phyloP scores from a whole-genome alignment of 805 yeast species.

The Suhomyces tanzawaensis region DNA sequence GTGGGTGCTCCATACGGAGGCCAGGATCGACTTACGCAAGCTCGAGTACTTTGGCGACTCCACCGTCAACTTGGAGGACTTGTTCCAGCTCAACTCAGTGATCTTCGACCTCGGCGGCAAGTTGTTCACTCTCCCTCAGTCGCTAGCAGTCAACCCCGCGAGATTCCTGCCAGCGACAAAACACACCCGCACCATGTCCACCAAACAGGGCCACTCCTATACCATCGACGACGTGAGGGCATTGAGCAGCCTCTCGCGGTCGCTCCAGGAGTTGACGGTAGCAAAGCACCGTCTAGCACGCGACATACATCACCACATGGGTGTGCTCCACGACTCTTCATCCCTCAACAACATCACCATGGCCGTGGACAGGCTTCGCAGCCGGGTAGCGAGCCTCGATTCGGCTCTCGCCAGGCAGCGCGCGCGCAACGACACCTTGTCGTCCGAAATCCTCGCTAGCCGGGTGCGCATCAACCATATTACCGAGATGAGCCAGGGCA shows the following conservation, averaged over 20 bases:
- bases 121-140: slow-evolving; percentile 18
- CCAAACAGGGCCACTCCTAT: slow-evolving; percentile 18
- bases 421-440: slow-evolving; percentile 21
- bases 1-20: slow-evolving; percentile 19
- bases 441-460: slow-evolving; percentile 19
- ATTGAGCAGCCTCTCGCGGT: slow-evolving; percentile 20
- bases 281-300: slow-evolving; percentile 21
- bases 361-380: slow-evolving; percentile 5
- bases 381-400: slow-evolving; percentile 11
- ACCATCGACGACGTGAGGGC: slow-evolving; percentile 30
- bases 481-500: slow-evolving; percentile 15
- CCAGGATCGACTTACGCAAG: slow-evolving; percentile 17
- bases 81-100: slow-evolving; percentile 19
- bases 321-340: background rate
- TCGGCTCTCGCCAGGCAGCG: slow-evolving; percentile 19
- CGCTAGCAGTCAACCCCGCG: slow-evolving; percentile 4
- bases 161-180: background rate
- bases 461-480: slow-evolving; percentile 22
- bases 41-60: slow-evolving; percentile 12
- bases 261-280: slow-evolving; percentile 27
- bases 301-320: slow-evolving; percentile 18
- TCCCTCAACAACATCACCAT: slow-evolving; percentile 7
- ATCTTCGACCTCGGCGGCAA: slow-evolving; percentile 19
- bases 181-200: background rate
- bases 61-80: slow-evolving; percentile 12